Base-by-base conservation (phyloP, 2,329 filamentous ascomycete species). In the Beauveria bassiana region DNA sequence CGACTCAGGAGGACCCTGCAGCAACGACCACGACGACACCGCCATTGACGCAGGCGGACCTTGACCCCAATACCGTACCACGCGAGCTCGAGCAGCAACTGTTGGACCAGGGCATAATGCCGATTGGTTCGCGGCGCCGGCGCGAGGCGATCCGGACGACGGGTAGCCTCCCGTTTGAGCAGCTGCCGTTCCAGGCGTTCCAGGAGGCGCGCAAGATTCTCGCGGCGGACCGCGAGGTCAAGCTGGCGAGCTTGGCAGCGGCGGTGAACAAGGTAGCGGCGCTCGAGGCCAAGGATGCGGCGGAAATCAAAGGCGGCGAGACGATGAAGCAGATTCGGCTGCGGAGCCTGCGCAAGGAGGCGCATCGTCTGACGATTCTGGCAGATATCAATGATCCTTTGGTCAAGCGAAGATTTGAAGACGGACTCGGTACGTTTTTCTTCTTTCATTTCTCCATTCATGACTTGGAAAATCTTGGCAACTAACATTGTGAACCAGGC, bases 131-230 rank as follows among this genome's bases (percentile, higher is more conserved):
- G 51, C 86, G 93, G 68, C 86, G 93, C 79, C 88, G 93, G 65
- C 88, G 93, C 72, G 84, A 86, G 31, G 89, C 89, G 31, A 74
- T 93, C 64, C 85, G 81, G 69, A 84, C 78, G 68, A 83, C 78
- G 43, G 77, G 81, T 64, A 83, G 88, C 69, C 78, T 96, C 55
- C 91, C 93, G 28, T 97, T 99, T 72, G 91, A 96, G 78, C 89
- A 93, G 72, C 79, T 99, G 67, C 95, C 95, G 20, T 99, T 96
- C 78, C 93, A 98, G 81, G 95, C 91, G 76, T 99, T 98, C 79
- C 95, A 99, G 77, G 93, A 97, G 78, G 95, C 95, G 46, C 86
- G 93, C 65, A 90, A 91, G 72, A 77, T 98, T 54, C 79, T 99
- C 61, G 81, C 86, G 59, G 85, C 84, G 60, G 95, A 99, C 73